Evolutionary conservation across 805 yeast genomes (phyloP).

Genomic region (Cyberlindnera amylophila): DNA sequence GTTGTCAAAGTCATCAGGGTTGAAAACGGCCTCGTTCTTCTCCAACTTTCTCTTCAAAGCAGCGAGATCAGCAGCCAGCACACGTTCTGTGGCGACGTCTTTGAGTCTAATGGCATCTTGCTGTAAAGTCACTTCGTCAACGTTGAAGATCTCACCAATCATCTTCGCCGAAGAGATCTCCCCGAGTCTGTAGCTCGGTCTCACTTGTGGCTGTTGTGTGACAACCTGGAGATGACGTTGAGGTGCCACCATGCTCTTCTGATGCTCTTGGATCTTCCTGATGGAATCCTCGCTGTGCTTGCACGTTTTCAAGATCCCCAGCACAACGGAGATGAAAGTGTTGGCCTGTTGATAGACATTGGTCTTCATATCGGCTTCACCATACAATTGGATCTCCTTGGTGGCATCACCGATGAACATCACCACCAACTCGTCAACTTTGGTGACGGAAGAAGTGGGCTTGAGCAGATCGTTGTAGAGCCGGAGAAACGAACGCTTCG

Average conservation of each 20-base stretch:
- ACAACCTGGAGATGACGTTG: too few relatives aligned
- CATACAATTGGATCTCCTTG: constrained; percentile 41
- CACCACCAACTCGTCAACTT: constrained; percentile 45
- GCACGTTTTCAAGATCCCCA: constrained; percentile 16
- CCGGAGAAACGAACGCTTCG: constrained; percentile 56
- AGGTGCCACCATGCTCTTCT: constrained; percentile 23
- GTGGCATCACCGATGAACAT: constrained; percentile 51
- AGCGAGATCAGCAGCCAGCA: constrained; percentile 31
- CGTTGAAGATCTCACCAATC: constrained; percentile 45
- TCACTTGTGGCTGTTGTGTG: constrained; percentile 8
- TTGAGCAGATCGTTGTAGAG: constrained; percentile 55
- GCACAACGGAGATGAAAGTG: constrained; percentile 16
- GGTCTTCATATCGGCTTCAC: constrained; percentile 17
- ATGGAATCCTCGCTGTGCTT: constrained; percentile 34
- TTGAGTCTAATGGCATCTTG: constrained; percentile 46
- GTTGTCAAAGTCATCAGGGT: constrained; percentile 34
- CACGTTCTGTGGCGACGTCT: constrained; percentile 34
- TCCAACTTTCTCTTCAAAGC: constrained; percentile 9
- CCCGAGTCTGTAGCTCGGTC: constrained; percentile 48
- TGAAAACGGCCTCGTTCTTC: constrained; percentile 30
- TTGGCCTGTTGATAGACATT: constrained; percentile 21
- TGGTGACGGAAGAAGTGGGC: constrained; percentile 30
- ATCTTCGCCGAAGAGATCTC: constrained; percentile 54
- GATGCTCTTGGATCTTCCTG: constrained; percentile 42
- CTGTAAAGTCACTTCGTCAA: constrained; percentile 48